Evolutionary conservation across 306 rosid species (phyloP), one percentile per base, ranked within the genome.

Genomic region (Mimosa pudica): DNA sequence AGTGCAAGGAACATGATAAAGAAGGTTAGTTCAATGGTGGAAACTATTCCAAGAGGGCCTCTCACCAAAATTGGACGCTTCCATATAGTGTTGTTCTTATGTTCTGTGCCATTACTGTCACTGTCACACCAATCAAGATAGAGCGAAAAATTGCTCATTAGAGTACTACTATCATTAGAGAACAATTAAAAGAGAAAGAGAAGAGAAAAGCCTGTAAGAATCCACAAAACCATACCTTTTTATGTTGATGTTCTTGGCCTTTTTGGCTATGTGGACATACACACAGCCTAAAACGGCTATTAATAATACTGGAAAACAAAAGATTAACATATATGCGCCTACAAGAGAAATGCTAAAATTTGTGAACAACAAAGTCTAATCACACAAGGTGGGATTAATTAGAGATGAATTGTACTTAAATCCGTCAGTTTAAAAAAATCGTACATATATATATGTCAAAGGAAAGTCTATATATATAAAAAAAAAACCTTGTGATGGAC

Each of bases 21-120:
- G 64, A 94, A 85, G 18, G 82, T 70, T 1, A 94, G 61, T 73
- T 90, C 98, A 18, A 73, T 82, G 60, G 74, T 73, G 0, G 97
- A 89, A 24, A 92, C 98, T 44, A 94, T 90, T 14, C 97, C 97
- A 2, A 92, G 90, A 38, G 97, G 98, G 13, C 98, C 96, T 84
- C 81, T 92, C 0, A 87, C 86, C 0, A 90, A 20, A 75, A 86
- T 61, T 20, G 93, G 89, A 16, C 82, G 84, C 71, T 85, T 89
- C 93, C 93, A 92, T 58, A 52, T 8, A 3, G 68, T 38, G 48
- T 12, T 63, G 48, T 12, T 63, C 68, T 11, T 10, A 13, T 20
- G 3, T 32, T 64, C 14, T 64, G 20, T 9, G 45, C 42, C 61
- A n/a, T n/a, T 55, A 7, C 30, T 17, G 61, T 17, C 7, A 17